Base-by-base conservation (phyloP, 2,329 filamentous ascomycete species). In the Amauroascus verrucosus region DNA sequence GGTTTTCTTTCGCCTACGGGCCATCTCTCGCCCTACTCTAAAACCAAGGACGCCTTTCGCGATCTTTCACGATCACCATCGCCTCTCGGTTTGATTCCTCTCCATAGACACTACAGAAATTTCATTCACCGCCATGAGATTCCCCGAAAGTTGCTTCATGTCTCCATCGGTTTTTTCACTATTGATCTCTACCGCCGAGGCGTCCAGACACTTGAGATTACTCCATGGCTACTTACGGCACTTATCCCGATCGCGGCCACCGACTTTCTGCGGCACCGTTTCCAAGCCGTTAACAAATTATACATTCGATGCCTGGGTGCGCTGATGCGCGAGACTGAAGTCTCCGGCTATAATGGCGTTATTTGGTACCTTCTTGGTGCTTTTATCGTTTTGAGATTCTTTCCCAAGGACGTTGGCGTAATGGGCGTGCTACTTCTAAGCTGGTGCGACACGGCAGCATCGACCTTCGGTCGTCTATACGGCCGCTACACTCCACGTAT, bases 71-170 rank as follows among this genome's bases (percentile, higher is more conserved):
- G 93, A 58, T 95, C 88, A 61, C 93, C 93, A 2, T 95, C 88
- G 62, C 93, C 93, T 8, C 78, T 97, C 3, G 93, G 93, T 7
- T 77, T 97, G 47, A 98, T 98, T 57, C 93, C 93, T 1, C 91
- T 98, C 63, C 93, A 98, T 69, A 79, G 87, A 56, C 85, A 93
- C 66, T 98, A 93, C 80, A 81, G 88, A 62, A 85, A 80, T 26
- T 89, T 98, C 65, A 87, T 95, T 58, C 93, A 98, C 77, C 89
- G 88, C 63, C 91, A 98, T 70, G 93, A 98, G 72, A 90, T 98
- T 51, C 93, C 93, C 8, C 85, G 93, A 62, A 98, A 98, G 70
- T 75, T 83, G 38, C 77, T 98, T 35, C 93, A 98, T 68, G 88
- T 97, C 54, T 96, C 90, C 46, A 98, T 98, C 65, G 93, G 93